Evolutionary conservation across 2,329 filamentous ascomycete species (phyloP).

Genomic region (Fusarium pseudocircinatum): DNA sequence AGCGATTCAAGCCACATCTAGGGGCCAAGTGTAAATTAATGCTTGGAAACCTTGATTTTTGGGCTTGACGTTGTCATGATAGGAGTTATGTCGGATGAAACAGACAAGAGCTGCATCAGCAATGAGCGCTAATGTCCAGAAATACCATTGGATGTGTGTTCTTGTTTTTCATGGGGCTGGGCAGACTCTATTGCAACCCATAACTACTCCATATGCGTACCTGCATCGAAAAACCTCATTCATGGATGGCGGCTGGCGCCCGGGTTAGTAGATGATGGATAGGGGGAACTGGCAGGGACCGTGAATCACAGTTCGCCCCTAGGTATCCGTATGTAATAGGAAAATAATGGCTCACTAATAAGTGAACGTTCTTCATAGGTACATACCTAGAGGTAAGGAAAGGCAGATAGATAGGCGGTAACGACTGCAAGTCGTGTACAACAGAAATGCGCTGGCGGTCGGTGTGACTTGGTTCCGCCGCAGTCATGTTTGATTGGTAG

Average conservation of each 20-base stretch:
- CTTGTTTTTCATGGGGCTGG: not conserved
- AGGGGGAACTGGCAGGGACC: conserved; percentile 14
- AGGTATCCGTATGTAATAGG: not conserved
- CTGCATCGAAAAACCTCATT: conserved; percentile 22
- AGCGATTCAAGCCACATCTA: conserved; percentile 19
- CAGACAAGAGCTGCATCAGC: not conserved
- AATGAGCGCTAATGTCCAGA: not conserved
- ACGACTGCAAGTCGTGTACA: conserved; percentile 1
- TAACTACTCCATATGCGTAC: not conserved
- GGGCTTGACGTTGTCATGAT: not conserved
- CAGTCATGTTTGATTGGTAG: not conserved
- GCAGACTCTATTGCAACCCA: not conserved
- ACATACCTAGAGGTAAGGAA: not conserved
- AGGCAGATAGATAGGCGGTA: not conserved
- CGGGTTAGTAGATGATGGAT: conserved; percentile 1
- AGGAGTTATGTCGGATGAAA: conserved; percentile 13
- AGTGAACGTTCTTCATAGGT: not conserved
- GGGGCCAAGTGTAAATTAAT: not conserved
- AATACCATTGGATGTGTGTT: not conserved
- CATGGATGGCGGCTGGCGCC: conserved; percentile 16
- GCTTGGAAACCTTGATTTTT: not conserved
- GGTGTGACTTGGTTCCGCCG: not conserved
- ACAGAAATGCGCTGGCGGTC: conserved; percentile 34
- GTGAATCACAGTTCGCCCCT: not conserved
- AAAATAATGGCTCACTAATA: not conserved